A percentile compares a stretch with the other conserved stretches of the same genome.
Evolutionary conservation across 2,329 filamentous ascomycete genomes (phyloP).

Genomic region (Tolypocladium ophioglossoides): DNA sequence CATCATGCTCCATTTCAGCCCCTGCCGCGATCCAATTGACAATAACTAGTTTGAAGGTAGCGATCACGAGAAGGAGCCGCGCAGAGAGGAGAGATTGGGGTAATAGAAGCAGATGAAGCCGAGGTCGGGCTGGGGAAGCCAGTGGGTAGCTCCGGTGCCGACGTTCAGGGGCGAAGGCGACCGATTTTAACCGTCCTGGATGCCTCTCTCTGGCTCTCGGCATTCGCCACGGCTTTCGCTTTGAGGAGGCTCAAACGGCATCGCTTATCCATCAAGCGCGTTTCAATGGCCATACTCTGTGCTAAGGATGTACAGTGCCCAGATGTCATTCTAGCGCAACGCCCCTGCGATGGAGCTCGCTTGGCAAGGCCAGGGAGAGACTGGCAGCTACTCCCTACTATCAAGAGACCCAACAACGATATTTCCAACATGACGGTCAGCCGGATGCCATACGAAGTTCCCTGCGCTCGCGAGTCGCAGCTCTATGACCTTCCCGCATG

Average conservation of each 20-base stretch:
- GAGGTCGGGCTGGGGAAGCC: not conserved
- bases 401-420: not conserved
- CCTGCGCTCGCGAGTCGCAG: not conserved
- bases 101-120: not conserved
- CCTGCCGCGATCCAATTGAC: slow-evolving; percentile 11
- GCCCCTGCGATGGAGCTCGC: too few relatives aligned
- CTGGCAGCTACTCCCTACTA: not conserved
- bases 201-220: not conserved
- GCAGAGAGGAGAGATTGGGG: too few relatives aligned
- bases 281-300: too few relatives aligned
- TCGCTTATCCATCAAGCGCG: too few relatives aligned
- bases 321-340: not conserved
- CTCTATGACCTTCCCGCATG: not conserved
- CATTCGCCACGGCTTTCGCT: not conserved
- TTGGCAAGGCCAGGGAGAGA: too few relatives aligned
- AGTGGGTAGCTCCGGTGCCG: not conserved
- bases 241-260: not conserved
- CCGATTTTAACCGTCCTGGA: not conserved
- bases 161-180: not conserved
- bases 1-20: slow-evolving; percentile 13
- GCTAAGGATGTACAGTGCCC: too few relatives aligned
- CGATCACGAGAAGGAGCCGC: not conserved
- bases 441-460: not conserved
- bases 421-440: not conserved
- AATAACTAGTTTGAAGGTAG: slow-evolving; percentile 9